Evolutionary conservation across 2,329 filamentous ascomycete genomes (phyloP), one percentile per base, ranked within the genome.

Genomic region (Colletotrichum melonis): DNA sequence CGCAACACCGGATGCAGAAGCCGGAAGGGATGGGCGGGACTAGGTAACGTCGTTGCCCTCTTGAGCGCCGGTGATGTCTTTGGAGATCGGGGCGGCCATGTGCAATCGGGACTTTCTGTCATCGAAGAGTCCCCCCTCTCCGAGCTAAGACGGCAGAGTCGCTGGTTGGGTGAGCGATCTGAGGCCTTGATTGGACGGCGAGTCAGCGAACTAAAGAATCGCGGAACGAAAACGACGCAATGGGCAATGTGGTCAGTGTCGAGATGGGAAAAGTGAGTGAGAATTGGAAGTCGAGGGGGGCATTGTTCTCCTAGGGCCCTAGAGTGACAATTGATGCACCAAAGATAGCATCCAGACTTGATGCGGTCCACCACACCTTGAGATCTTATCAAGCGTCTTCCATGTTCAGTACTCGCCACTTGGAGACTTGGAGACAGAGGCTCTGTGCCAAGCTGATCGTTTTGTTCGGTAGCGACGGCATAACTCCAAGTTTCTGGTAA

Each of bases 221-320:
- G 38, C 38, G 38, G 46, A 24, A 49, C 16, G 66, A 56, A 4
- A 55, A 65, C 67, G 60, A 65, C 28, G 32, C 49, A 65, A 24
- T 62, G 2, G 42, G 12, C 55, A 24, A 46, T 57, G 67, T 32
- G 38, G 14, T 16, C 52, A 24, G 12, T 6, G 11, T 57, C 22
- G 57, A 49, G 32, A 62, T 65, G 66, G 66, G 67, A 62, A 73
- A 65, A 49, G 60, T 57, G 46, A 65, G 57, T 56, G 49, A 49
- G 19, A 49, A 3, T 11, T 19, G 19, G 16, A 19, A 49, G 42
- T 49, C 8, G 49, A 28, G 4, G 26, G 24, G 24, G 28, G 11
- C 65, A 46, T 72, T 69, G 69, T 59, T 72, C 30, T 24, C 16
- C 14, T 9, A 42, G 14, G 32, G 32, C 11, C 38, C 5, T 42